Evolutionary conservation across 371 early-diverging fungal species (phyloP), one percentile per base, ranked within the genome.

Genomic region (Zancudomyces culisetae): DNA sequence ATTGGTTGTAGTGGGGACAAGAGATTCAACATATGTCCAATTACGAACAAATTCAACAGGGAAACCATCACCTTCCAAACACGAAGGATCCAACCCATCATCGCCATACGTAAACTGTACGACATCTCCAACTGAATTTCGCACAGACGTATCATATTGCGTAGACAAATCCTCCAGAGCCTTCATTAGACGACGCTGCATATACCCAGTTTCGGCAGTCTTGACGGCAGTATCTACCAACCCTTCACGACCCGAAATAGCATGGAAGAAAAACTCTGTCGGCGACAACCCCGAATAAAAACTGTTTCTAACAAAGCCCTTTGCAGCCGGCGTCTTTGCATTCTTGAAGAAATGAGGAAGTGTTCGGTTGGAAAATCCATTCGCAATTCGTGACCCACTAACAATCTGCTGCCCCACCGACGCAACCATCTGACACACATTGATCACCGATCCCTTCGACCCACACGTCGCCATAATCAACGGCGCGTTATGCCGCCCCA

Each of bases 371-470:
- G 83, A 81, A 71, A 98, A 98, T 49, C 98, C 98, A 66, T 94
- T 77, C 21, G 94, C 89, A 60, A 99, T 90, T 77, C 99, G 89
- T 54, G 73, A 82, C 52, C 98, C 95, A 59, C 80, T 83, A 60
- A 99, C 89, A 77, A 95, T 93, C 65, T 98, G 99, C 72, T 99
- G 99, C 60, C 99, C 99, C 58, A 99, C 98, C 84, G 95, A 95
- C 55, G 98, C 96, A 59, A 96, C 90, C 98, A 99, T 98, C 70
- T 99, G 99, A 26, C 90, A 93, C 40, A 98, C 97, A 75, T 99
- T 99, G 64, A 97, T 86, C 53, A 87, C 81, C 30, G 95, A 94
- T 59, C 98, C 95, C 68, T 98, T 97, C 53, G 95, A 94, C 27
- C 97, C 98, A 69, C 94, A 95, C 20, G 84, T 78, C 24, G 90